Conservation (phyloP, 2,329 filamentous ascomycete species). For the Purpureocillium takamizusanense region DNA sequence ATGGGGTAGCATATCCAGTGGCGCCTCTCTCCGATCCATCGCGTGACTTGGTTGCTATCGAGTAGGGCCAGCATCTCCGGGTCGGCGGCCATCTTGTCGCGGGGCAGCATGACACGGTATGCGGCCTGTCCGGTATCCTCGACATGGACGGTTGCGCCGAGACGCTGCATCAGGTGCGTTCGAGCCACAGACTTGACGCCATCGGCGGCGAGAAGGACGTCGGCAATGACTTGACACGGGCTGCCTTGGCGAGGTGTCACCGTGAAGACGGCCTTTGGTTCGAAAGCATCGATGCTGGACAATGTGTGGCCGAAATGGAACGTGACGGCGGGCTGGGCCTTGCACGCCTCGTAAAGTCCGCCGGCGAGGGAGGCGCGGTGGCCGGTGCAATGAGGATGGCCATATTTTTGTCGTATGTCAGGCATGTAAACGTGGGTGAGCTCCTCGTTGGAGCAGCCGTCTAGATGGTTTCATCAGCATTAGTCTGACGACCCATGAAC, state of each 20-base stretch:
- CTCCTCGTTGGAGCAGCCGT: constrained; percentile 60
- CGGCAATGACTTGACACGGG: constrained; percentile 42
- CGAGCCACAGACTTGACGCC: constrained; percentile 45
- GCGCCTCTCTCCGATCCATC: constrained; percentile 67
- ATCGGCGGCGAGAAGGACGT: constrained; percentile 44
- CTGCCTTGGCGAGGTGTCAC: constrained; percentile 47
- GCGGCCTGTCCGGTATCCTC: constrained; percentile 67
- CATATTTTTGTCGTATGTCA: constrained; percentile 59
- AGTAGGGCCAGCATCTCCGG: constrained; percentile 61
- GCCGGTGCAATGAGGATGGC: constrained; percentile 71
- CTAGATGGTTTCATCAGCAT: constrained; percentile 17
- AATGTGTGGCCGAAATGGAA: constrained; percentile 59
- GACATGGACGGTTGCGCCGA: constrained; percentile 44
- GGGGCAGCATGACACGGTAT: constrained; percentile 68
- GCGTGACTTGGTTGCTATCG: constrained; percentile 56
- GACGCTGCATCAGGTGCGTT: constrained; percentile 42
- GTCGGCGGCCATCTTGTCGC: constrained; percentile 57
- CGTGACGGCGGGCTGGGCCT: constrained; percentile 49
- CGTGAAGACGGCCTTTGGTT: constrained; percentile 49
- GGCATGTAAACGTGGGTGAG: constrained; percentile 61
- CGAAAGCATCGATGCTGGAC: constrained; percentile 47
- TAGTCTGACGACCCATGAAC: too few relatives aligned
- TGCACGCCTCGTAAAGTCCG: constrained; percentile 62
- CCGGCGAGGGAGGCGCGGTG: constrained; percentile 66
- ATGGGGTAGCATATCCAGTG: constrained; percentile 77